phyloP scores from a whole-genome alignment of 1,284 basidiomycete species.

The Volvariella surrecta region DNA sequence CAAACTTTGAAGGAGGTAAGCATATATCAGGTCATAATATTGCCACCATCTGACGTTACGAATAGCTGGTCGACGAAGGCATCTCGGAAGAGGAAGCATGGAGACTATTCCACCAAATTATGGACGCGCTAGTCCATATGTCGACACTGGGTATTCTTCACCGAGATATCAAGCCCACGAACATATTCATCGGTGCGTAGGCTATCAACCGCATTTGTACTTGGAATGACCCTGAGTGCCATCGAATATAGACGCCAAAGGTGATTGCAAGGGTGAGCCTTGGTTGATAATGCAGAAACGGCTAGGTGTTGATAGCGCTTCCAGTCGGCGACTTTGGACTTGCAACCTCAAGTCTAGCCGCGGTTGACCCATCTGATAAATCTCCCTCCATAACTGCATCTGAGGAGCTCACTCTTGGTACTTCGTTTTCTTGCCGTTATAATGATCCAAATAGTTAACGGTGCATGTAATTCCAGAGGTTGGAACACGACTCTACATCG shows the following conservation, averaged over 20 bases:
- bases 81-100: slow-evolving; percentile 81
- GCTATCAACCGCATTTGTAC: neutral
- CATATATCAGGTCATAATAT: slow-evolving; percentile 1
- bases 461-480: slow-evolving; percentile 51
- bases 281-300: neutral
- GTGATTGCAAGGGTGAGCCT: slow-evolving; percentile 74
- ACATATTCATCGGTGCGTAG: slow-evolving; percentile 81
- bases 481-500: slow-evolving; percentile 89
- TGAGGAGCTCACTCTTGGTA: slow-evolving; percentile 73
- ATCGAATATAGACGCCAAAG: slow-evolving; percentile 58
- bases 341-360: slow-evolving; percentile 75
- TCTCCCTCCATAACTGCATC: slow-evolving; percentile 33
- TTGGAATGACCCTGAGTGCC: neutral
- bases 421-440: slow-evolving; percentile 8
- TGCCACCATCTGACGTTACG: neutral
- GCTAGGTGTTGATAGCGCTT: slow-evolving; percentile 11
- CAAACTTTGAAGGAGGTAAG: slow-evolving; percentile 75
- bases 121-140: slow-evolving; percentile 93
- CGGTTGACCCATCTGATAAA: slow-evolving; percentile 62
- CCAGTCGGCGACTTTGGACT: slow-evolving; percentile 91
- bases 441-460: too few relatives aligned
- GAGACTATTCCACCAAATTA: slow-evolving; percentile 84
- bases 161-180: slow-evolving; percentile 87
- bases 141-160: slow-evolving; percentile 84
- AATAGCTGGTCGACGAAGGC: slow-evolving; percentile 70